Conservation (phyloP, 768 basidiomycete species). For the Mycena albidolilacea region DNA sequence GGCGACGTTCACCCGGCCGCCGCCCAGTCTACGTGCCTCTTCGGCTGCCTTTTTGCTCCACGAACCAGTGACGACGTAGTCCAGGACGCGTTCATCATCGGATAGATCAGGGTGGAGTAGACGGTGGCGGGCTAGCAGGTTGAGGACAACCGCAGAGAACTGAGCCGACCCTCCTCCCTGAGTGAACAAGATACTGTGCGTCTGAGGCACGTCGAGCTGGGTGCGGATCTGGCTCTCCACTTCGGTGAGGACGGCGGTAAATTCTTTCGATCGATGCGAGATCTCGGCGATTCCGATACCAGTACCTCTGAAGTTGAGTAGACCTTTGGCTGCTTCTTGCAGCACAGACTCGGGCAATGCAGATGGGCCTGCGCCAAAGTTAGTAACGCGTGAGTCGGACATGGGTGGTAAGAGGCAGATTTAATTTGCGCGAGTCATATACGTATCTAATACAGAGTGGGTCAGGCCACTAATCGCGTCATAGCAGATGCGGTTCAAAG, state of each 20-base stretch:
- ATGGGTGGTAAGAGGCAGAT: slow-evolving; percentile 44
- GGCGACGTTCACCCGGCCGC: slow-evolving; percentile 75
- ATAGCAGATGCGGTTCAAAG: slow-evolving; percentile 30
- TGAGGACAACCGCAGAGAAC: slow-evolving; percentile 93
- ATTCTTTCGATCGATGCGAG: slow-evolving; percentile 95
- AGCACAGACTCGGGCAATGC: slow-evolving; percentile 91
- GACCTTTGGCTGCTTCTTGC: slow-evolving; percentile 82
- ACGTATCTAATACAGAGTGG: slow-evolving; percentile 26
- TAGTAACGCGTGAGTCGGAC: slow-evolving; percentile 73
- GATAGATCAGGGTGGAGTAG: slow-evolving; percentile 75
- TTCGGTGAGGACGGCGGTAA: slow-evolving; percentile 75
- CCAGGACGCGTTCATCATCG: slow-evolving; percentile 73
- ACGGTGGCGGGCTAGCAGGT: slow-evolving; percentile 90
- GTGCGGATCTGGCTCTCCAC: slow-evolving; percentile 78
- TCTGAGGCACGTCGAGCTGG: slow-evolving; percentile 86
- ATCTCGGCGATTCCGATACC: slow-evolving; percentile 98
- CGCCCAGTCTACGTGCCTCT: slow-evolving; percentile 83
- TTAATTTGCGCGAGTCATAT: slow-evolving; percentile 23
- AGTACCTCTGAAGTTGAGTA: slow-evolving; percentile 92
- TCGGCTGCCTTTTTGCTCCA: slow-evolving; percentile 92
- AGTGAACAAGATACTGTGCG: slow-evolving; percentile 91
- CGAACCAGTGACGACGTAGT: slow-evolving; percentile 94
- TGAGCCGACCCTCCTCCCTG: slow-evolving; percentile 95
- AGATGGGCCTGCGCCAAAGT: slow-evolving; percentile 97
- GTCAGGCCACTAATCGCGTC: slow-evolving; percentile 13